Evolutionary conservation across 306 rosid genomes (phyloP).

Genomic region (Rosa rugosa): DNA sequence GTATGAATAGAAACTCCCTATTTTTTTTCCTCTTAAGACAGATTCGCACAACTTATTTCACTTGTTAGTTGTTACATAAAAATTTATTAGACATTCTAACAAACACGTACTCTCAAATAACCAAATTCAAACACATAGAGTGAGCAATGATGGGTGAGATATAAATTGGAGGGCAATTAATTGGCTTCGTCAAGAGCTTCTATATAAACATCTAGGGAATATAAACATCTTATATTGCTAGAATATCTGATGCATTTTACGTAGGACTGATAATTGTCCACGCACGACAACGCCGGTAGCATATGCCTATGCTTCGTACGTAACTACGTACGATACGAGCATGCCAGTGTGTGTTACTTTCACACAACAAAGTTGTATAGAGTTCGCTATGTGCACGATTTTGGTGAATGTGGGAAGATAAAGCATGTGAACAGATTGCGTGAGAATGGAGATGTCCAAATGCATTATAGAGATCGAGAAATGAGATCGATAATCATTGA

Average conservation of each 20-base stretch:
- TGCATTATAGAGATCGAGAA: conserved; percentile 25
- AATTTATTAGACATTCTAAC: too few relatives aligned
- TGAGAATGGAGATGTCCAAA: conserved; percentile 45
- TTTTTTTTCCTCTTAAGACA: too few relatives aligned
- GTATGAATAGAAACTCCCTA: too few relatives aligned
- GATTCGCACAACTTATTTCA: too few relatives aligned
- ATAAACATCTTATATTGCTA: neutral
- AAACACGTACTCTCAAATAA: neutral
- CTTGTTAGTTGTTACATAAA: too few relatives aligned
- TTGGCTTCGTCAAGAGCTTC: neutral
- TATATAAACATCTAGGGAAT: neutral
- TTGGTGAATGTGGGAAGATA: conserved; percentile 46
- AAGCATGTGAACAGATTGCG: conserved; percentile 55
- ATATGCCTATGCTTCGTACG: neutral
- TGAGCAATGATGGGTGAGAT: neutral
- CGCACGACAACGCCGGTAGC: neutral
- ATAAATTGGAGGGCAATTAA: neutral
- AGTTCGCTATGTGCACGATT: conserved; percentile 74
- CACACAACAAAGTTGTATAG: conserved; percentile 28
- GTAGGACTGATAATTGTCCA: neutral
- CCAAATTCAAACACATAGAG: neutral
- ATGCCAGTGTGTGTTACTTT: neutral
- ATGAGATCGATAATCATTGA: conserved; percentile 33
- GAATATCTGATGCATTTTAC: neutral
- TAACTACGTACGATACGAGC: neutral